Evolutionary conservation across 495 filamentous ascomycete species (phyloP).

Genomic region (Penicillium fimorum): DNA sequence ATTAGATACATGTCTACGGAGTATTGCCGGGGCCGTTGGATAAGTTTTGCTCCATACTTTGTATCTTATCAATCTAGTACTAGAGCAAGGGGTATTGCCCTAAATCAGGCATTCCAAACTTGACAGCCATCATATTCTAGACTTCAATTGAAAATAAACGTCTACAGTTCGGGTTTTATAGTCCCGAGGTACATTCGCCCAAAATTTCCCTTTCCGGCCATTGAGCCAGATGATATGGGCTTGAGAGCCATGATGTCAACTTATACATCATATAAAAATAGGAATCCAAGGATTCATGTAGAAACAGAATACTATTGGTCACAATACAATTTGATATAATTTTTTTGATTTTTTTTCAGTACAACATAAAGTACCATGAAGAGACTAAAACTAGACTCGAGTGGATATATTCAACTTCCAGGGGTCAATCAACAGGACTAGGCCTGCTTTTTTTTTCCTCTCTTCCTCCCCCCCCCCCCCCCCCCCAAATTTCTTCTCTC

Average conservation of each 20-base stretch:
- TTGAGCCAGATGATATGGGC: conserved; percentile 1
- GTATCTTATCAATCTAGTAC: too few relatives aligned
- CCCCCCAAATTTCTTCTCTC: conserved; percentile 3
- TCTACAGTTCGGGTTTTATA: too few relatives aligned
- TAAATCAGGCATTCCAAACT: not conserved
- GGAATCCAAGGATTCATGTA: not conserved
- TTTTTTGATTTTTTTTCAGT: not conserved
- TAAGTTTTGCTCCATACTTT: too few relatives aligned
- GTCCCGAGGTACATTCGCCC: not conserved
- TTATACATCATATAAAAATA: not conserved
- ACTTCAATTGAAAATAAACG: too few relatives aligned
- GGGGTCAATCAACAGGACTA: conserved; percentile 17
- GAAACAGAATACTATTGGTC: conserved; percentile 5
- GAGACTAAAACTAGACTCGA: conserved; percentile 24
- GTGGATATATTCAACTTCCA: conserved; percentile 33
- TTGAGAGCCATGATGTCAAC: conserved; percentile 20
- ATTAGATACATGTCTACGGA: not conserved
- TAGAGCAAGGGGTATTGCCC: too few relatives aligned
- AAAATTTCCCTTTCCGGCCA: conserved; percentile 7
- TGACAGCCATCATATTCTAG: not conserved
- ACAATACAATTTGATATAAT: not conserved
- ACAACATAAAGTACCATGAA: conserved; percentile 19
- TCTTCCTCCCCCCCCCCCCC: conserved; percentile 7
- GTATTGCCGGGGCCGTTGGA: too few relatives aligned
- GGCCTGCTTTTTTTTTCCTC: conserved; percentile 17